These are phyloP conservation scores for Leptomonas pyrrhocoris DNA, from an alignment of 208 protist genomes.

Conservation along the genomic window DNA sequence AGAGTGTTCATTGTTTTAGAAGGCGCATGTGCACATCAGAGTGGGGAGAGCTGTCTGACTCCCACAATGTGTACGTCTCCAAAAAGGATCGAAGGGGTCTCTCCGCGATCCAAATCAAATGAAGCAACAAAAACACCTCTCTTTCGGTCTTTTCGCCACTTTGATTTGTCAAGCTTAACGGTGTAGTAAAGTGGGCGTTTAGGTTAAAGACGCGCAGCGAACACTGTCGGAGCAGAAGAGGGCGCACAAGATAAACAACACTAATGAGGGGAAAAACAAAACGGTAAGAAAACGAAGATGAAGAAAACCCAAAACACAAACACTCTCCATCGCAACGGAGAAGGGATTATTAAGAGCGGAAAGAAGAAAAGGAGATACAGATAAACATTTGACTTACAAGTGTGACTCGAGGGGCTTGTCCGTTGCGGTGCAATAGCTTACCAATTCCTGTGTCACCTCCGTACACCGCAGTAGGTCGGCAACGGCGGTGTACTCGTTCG, in stretches of 20 bases:
- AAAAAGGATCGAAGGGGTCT: too few species aligned
- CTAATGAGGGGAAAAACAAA: neutral
- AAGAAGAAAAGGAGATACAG: neutral
- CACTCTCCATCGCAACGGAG: neutral
- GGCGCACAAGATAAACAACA: neutral
- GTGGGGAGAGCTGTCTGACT: too few species aligned
- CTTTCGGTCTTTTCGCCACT: neutral
- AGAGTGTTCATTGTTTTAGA: too few species aligned
- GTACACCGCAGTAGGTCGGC: constrained; percentile 13
- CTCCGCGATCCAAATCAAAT: too few species aligned
- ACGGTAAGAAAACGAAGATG: neutral
- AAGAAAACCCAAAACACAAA: neutral
- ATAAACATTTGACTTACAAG: neutral
- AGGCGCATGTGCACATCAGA: too few species aligned
- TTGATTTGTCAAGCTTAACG: too few species aligned
- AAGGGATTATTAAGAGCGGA: neutral
- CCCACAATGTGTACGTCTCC: too few species aligned
- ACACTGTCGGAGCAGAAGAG: constrained; percentile 11
- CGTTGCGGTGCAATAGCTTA: constrained; percentile 6
- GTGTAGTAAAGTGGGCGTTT: too few species aligned
- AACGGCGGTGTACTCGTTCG: constrained; percentile 51
- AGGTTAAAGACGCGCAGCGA: neutral
- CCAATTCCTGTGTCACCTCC: constrained; percentile 10
- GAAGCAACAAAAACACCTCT: too few species aligned
- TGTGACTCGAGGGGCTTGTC: constrained; percentile 4